Evolutionary conservation across 148 eudicot species (phyloP), one percentile per base, ranked within the genome.

Genomic region (Heliamphora exappendiculata): DNA sequence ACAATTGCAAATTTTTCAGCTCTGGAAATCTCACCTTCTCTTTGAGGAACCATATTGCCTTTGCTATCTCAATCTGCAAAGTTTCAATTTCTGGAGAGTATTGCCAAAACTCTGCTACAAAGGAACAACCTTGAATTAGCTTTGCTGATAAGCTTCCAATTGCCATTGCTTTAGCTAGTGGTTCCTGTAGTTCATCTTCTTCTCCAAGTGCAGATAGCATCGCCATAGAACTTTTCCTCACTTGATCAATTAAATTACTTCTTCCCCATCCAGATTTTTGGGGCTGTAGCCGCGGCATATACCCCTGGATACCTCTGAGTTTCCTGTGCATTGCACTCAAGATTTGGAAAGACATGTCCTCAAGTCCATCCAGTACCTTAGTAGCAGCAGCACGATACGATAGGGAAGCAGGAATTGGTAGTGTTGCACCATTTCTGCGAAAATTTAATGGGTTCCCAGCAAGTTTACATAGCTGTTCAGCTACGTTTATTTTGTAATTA

Each of bases 241-340:
- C 72, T 6, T 16, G 68, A 2, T 45, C 50, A 28, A 79, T 75
- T 82, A 90, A 76, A 9, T 7, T 42, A n/a, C 66, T 73, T 64
- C 78, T 87, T 41, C 12, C 63, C 86, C 83, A 73, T 54, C 87
- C 86, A 63, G 76, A 67, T 75, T 51, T 77, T 68, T 66, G 16
- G 50, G 80, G 66, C 31, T 41, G 11, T 65, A 89, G 59, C 37
- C 66, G 64, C 45, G 92, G 93, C 74, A 79, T 68, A 72, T 80
- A 79, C n/a, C 85, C 86, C 29, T 60, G 58, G 28, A 70, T 62
- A 55, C 93, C 91, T 72, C 63, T 86, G 4, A 91, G 83, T 78
- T 88, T 94, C 85, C 89, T 86, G 60, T 81, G 63, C 95, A 94
- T 94, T 73, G 90, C 89, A 47, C 14, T 57, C 67, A 91, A 74